Evolutionary conservation across 495 filamentous ascomycete genomes (phyloP), one percentile per base, ranked within the genome.

Genomic region (Thermothielavioides terrestris): DNA sequence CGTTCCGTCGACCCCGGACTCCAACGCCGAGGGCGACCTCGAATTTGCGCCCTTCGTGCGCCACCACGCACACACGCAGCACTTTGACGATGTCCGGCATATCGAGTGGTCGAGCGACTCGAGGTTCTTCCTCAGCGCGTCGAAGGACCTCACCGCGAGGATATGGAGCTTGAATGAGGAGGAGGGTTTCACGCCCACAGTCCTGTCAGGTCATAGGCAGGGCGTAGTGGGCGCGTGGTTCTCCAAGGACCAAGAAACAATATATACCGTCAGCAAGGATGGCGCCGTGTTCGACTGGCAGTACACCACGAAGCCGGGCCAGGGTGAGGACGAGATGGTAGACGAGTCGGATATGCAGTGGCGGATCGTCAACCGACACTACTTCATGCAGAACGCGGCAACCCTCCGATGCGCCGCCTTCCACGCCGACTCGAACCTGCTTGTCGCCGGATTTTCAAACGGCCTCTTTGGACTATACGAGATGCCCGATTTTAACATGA

Each of bases 81-180:
- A 98, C 65, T 94, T 89, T 53, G 92, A 96, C 64, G 76, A 74
- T 23, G 83, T 97, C 20, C 79, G 83, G 28, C 82, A 78, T 61
- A 84, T 98, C 45, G 82, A 92, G 61, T 98, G 92, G 92, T 95
- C 91, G 10, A 81, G 80, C 60, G 92, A 98, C 69, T 96, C 92
- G 14, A 76, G 90, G 28, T 98, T 98, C 73, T 85, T 97, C 62
- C 70, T 98, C 39, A 94, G 82, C 46, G 78, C 92, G 2, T 88
- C 88, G 1, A 95, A 88, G 65, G 92, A 98, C 60, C 68, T 96
- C 64, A 97, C 92, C 0, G 84, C 85, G 35, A 81, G 89, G 57
- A 86, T 98, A 79, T 97, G 89, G 88, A 97, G 91, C 58, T 69
- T 95, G 55, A 75, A 94, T 57, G 77, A 82, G 1, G 89, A 94